Conservation (phyloP, 2,329 filamentous ascomycete species). For the Thelonectria blattea region DNA sequence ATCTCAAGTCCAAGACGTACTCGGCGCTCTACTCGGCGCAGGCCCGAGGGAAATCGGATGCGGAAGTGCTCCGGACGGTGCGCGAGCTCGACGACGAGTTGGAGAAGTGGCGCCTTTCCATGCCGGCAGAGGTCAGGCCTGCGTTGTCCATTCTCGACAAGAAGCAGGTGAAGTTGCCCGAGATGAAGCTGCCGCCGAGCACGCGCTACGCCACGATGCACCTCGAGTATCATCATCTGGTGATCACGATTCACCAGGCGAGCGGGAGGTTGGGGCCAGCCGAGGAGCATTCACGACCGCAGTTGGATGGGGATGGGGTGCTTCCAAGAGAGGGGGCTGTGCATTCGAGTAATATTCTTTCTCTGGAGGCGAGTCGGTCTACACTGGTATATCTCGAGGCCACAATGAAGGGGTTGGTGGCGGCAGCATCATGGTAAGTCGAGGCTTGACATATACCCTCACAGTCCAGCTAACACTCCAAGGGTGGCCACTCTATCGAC, state of each 20-base stretch:
- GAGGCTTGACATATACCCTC: too few species aligned
- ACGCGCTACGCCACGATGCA: not conserved
- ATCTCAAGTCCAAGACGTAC: not conserved
- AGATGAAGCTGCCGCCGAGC: not conserved
- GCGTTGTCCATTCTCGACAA: conserved; percentile 2
- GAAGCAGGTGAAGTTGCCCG: not conserved
- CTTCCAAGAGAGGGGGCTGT: not conserved
- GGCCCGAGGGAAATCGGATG: not conserved
- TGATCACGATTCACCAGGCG: conserved; percentile 1
- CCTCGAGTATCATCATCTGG: not conserved
- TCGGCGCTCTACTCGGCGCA: not conserved
- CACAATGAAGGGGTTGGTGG: not conserved
- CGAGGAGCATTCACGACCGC: not conserved
- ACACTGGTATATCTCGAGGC: not conserved
- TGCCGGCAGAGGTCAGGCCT: not conserved
- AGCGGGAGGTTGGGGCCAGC: not conserved
- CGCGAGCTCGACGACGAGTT: conserved; percentile 15
- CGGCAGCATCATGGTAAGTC: not conserved
- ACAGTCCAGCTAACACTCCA: not conserved
- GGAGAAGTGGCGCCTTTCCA: conserved; percentile 16
- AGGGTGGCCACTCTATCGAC: not conserved
- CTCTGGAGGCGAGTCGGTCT: not conserved
- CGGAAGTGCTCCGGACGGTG: conserved; percentile 3
- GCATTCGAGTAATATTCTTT: not conserved
- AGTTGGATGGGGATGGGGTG: not conserved